These are phyloP conservation scores for Aegilops longissima DNA, from an alignment of 176 grass and related monocot species.

Conservation along the genomic window DNA sequence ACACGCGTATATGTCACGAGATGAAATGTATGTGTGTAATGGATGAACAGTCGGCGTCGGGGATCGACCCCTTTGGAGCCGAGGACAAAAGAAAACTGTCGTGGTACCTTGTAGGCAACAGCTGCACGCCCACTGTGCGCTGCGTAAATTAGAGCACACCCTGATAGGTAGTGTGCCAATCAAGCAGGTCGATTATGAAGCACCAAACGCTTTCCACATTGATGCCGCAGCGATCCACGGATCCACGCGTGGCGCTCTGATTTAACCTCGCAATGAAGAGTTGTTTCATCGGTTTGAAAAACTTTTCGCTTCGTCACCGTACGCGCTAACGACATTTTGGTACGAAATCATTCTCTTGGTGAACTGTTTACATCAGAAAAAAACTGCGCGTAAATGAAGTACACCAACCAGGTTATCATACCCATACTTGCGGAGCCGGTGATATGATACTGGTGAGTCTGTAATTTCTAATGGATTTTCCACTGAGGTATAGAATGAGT, in stretches of 20 bases:
- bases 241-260: conserved; percentile 22
- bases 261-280: neutral
- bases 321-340: neutral
- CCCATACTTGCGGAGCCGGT: no score
- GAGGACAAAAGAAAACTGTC: neutral
- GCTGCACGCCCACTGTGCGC: neutral
- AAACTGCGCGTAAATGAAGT: neutral
- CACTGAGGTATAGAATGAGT: no score
- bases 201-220: neutral
- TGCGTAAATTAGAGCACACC: neutral
- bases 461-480: no score
- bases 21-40: neutral
- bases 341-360: neutral
- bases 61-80: neutral
- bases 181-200: neutral
- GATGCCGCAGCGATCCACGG: neutral
- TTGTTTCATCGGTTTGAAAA: neutral
- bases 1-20: neutral
- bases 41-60: neutral
- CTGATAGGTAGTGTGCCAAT: neutral
- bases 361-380: neutral
- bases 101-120: no score
- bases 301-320: neutral
- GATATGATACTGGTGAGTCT: no score
- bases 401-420: neutral